phyloP scores from a whole-genome alignment of 1,284 basidiomycete species.

The Irpex sp. region DNA sequence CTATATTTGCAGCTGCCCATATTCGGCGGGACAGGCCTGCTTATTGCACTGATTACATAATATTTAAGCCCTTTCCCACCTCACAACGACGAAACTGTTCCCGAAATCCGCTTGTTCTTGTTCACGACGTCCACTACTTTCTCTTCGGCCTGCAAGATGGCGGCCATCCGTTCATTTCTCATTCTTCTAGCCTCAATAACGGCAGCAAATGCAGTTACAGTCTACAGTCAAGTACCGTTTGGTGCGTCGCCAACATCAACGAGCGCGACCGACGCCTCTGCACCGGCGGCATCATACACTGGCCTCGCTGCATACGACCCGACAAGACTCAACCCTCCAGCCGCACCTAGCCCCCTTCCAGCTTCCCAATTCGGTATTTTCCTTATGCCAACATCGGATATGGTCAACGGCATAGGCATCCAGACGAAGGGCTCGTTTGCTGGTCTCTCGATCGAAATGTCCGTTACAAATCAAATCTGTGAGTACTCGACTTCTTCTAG shows the following conservation, averaged over 20 bases:
- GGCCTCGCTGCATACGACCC: conserved; percentile 42
- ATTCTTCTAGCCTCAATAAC: conserved; percentile 14
- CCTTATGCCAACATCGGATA: conserved; percentile 37
- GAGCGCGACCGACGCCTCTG: conserved; percentile 11
- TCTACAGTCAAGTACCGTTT: conserved; percentile 21
- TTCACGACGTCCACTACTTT: not conserved
- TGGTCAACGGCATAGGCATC: conserved; percentile 29
- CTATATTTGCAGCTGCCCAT: not conserved
- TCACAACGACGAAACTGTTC: not conserved
- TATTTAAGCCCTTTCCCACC: not conserved
- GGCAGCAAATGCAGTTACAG: conserved; percentile 21
- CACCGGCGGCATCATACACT: conserved; percentile 31
- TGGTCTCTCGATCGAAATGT: conserved; percentile 48
- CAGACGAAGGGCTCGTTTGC: conserved; percentile 35
- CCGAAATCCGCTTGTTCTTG: not conserved
- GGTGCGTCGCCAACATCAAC: conserved; percentile 14
- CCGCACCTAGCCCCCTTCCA: conserved; percentile 33
- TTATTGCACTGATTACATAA: not conserved
- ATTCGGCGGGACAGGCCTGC: not conserved
- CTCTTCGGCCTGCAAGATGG: conserved; percentile 2
- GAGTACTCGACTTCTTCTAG: conserved; percentile 14
- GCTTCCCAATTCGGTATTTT: conserved; percentile 39
- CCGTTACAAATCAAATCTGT: conserved; percentile 37
- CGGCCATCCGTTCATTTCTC: conserved; percentile 22
- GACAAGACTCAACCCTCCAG: conserved; percentile 37